Conservation (phyloP, 805 yeast genomes). For the Candida quercuum region DNA sequence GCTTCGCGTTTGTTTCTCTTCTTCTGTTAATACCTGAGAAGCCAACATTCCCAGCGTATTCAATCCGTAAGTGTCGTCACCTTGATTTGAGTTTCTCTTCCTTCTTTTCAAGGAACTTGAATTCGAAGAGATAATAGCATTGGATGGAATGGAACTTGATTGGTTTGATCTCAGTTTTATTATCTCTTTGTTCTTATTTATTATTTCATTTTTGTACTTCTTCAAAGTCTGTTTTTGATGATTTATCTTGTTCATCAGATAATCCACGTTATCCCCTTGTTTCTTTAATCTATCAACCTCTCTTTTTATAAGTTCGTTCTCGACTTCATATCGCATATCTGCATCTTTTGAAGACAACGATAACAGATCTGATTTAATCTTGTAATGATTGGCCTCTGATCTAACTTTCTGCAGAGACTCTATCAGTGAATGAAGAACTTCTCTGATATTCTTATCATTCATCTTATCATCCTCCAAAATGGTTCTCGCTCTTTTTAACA, state of each 20-base stretch:
- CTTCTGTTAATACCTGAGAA: slow-evolving; percentile 43
- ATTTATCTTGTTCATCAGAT: slow-evolving; percentile 32
- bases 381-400: slow-evolving; percentile 28
- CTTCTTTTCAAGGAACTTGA: slow-evolving; percentile 9
- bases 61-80: slow-evolving; percentile 25
- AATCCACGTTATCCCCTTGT: slow-evolving; percentile 27
- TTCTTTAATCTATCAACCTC: slow-evolving; percentile 39
- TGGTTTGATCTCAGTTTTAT: slow-evolving; percentile 26
- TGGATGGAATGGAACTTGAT: neutral
- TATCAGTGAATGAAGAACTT: slow-evolving; percentile 16
- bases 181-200: slow-evolving; percentile 40
- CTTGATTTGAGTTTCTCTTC: slow-evolving; percentile 10
- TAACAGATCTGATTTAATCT: slow-evolving; percentile 33
- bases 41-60: slow-evolving; percentile 51
- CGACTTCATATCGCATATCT: slow-evolving; percentile 43
- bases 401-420: slow-evolving; percentile 20
- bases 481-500: slow-evolving; percentile 3
- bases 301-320: slow-evolving; percentile 36
- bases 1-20: slow-evolving; percentile 12
- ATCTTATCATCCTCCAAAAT: neutral
- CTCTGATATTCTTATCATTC: slow-evolving; percentile 7
- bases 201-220: slow-evolving; percentile 39
- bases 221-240: slow-evolving; percentile 37
- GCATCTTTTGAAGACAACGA: slow-evolving; percentile 38
- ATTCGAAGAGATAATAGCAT: slow-evolving; percentile 7